Conservation (phyloP, 176 grass and related monocot species). For the Thinopyrum elongatum region DNA sequence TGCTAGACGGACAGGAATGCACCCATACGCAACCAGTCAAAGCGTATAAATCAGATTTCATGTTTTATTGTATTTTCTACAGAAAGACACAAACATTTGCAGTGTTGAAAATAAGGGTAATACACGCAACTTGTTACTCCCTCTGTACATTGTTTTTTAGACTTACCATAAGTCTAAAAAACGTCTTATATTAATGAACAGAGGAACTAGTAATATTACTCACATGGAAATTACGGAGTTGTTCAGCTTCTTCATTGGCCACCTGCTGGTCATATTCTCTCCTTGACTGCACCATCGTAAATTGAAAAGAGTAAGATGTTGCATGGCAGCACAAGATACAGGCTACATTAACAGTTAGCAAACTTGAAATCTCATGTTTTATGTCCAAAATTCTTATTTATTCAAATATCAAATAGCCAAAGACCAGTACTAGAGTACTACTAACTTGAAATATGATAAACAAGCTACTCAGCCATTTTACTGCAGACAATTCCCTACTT, state of each 20-base stretch:
- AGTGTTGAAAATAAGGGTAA: background rate
- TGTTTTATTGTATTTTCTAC: background rate
- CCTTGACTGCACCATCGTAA: constrained; percentile 62
- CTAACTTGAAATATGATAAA: background rate
- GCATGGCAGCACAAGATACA: background rate
- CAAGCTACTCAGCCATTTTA: background rate
- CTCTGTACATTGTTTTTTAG: too few relatives aligned
- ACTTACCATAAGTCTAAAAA: too few relatives aligned
- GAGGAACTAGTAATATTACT: constrained; percentile 9
- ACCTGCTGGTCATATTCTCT: constrained; percentile 85
- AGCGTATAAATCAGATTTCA: background rate
- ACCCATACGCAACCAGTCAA: background rate
- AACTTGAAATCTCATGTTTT: background rate
- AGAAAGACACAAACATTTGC: background rate
- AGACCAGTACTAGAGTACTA: constrained; percentile 1
- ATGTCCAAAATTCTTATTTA: background rate
- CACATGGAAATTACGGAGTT: constrained; percentile 90
- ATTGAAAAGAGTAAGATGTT: constrained; percentile 18
- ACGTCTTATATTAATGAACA: too few relatives aligned
- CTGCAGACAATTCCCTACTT: background rate
- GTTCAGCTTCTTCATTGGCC: constrained; percentile 71
- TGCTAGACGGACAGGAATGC: background rate
- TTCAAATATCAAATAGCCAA: constrained; percentile 12
- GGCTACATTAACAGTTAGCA: background rate
- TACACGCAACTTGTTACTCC: background rate